Evolutionary conservation across 805 yeast genomes (phyloP).

Genomic region (Hanseniaspora thailandica): DNA sequence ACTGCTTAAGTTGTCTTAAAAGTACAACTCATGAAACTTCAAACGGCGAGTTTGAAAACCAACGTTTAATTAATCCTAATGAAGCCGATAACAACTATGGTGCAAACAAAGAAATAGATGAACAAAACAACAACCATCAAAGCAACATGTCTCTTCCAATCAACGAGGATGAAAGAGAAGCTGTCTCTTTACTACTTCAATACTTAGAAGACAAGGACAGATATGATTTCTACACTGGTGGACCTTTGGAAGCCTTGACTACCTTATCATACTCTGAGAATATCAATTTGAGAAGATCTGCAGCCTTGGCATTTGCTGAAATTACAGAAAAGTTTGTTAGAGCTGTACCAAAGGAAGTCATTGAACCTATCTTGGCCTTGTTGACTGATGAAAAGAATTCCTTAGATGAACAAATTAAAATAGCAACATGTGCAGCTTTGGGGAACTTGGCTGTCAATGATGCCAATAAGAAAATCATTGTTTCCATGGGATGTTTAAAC

Average conservation of each 20-base stretch:
- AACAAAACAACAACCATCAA: conserved; percentile 26
- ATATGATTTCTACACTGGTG: conserved; percentile 80
- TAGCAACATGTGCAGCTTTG: conserved; percentile 97
- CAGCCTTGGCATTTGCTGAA: conserved; percentile 96
- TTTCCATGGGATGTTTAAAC: conserved; percentile 95
- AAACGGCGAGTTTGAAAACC: background rate
- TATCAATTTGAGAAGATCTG: conserved; percentile 87
- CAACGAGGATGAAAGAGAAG: conserved; percentile 94
- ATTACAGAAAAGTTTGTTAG: conserved; percentile 93
- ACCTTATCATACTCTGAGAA: conserved; percentile 92
- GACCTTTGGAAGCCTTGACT: conserved; percentile 73
- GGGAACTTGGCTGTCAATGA: conserved; percentile 97
- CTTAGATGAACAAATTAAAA: conserved; percentile 85
- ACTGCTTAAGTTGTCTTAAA: conserved; percentile 38
- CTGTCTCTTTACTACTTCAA: conserved; percentile 78
- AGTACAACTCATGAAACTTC: conserved; percentile 8
- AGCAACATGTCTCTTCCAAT: conserved; percentile 44
- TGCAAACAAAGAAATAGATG: conserved; percentile 29
- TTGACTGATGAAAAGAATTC: conserved; percentile 43
- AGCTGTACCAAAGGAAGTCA: conserved; percentile 77
- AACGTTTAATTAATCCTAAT: background rate
- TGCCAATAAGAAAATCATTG: conserved; percentile 83
- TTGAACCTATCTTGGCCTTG: conserved; percentile 83
- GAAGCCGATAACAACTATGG: conserved; percentile 6
- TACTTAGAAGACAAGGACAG: conserved; percentile 64